Evolutionary conservation across 1,284 basidiomycete genomes (phyloP).

Genomic region (Ceratobasidium sp.): DNA sequence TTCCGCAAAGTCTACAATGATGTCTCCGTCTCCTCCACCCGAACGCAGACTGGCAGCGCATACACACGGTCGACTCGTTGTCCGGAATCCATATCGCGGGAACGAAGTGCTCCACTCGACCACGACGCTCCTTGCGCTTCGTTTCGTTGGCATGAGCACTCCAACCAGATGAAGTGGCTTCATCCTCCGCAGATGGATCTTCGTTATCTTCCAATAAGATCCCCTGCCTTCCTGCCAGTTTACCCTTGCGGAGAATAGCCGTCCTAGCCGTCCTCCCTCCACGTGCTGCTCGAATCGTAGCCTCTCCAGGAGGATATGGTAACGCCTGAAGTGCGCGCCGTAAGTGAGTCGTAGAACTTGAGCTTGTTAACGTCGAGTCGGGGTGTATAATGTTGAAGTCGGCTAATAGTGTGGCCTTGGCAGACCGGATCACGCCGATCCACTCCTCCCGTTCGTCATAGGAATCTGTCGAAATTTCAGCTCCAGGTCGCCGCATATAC

Average conservation of each 20-base stretch:
- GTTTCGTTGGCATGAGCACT: conserved; percentile 9
- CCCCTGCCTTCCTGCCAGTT: conserved; percentile 13
- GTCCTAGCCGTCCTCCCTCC: conserved; percentile 52
- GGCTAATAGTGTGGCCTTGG: conserved; percentile 75
- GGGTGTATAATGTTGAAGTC: conserved; percentile 75
- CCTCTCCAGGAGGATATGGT: conserved; percentile 71
- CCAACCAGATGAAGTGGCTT: neutral
- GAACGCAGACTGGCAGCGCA: conserved; percentile 84
- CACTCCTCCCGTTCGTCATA: conserved; percentile 76
- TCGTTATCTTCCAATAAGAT: conserved; percentile 19
- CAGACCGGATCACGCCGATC: conserved; percentile 76
- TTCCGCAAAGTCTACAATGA: conserved; percentile 91
- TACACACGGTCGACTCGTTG: conserved; percentile 81
- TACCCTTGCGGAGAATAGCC: conserved; percentile 55
- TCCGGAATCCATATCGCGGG: conserved; percentile 96
- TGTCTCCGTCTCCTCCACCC: conserved; percentile 86
- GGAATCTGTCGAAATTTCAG: conserved; percentile 58
- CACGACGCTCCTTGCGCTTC: conserved; percentile 54
- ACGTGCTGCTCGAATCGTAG: conserved; percentile 35
- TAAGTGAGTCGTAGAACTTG: conserved; percentile 78
- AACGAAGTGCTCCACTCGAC: conserved; percentile 86
- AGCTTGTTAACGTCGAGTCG: conserved; percentile 83
- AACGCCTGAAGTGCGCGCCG: conserved; percentile 78
- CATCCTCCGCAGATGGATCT: conserved; percentile 7
- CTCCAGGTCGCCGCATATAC: neutral